These are phyloP conservation scores for Carex myosuroides DNA, from an alignment of 176 grass and related monocot genomes.

Conservation along the genomic window DNA sequence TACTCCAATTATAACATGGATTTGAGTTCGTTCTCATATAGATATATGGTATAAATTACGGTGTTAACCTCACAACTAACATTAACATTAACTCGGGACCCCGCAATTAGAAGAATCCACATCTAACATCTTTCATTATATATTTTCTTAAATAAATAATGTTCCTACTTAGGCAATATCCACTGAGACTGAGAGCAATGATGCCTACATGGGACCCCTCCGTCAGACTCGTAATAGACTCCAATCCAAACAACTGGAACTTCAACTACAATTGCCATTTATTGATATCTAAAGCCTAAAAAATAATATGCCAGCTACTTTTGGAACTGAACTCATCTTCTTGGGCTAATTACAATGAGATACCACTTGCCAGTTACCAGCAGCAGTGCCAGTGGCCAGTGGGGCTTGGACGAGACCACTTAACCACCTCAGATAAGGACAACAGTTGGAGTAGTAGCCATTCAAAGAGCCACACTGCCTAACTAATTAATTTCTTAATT, in stretches of 20 bases:
- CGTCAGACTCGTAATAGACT: background rate
- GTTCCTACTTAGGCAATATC: background rate
- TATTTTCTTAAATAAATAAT: background rate
- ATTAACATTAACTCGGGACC: too few species aligned
- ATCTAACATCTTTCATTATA: background rate
- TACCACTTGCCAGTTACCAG: background rate
- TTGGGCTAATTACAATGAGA: background rate
- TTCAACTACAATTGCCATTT: background rate
- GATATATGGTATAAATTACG: background rate
- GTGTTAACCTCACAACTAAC: background rate
- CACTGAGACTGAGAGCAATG: background rate
- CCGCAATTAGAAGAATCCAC: background rate
- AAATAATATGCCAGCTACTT: background rate
- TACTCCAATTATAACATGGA: background rate
- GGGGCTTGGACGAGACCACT: background rate
- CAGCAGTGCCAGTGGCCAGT: background rate
- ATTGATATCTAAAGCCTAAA: background rate
- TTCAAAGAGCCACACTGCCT: constrained; percentile 7
- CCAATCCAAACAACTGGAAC: background rate
- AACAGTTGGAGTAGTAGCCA: constrained; percentile 6
- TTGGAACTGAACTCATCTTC: background rate
- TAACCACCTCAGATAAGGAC: constrained; percentile 16
- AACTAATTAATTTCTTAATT: constrained; percentile 2
- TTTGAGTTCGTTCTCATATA: background rate
- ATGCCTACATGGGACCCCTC: background rate